Percentiles rank a stretch among this genome's conserved stretches.
Evolutionary conservation across 202 grass and related monocot genomes (phyloP).

Genomic region (Dendrocalamus latiflorus): DNA sequence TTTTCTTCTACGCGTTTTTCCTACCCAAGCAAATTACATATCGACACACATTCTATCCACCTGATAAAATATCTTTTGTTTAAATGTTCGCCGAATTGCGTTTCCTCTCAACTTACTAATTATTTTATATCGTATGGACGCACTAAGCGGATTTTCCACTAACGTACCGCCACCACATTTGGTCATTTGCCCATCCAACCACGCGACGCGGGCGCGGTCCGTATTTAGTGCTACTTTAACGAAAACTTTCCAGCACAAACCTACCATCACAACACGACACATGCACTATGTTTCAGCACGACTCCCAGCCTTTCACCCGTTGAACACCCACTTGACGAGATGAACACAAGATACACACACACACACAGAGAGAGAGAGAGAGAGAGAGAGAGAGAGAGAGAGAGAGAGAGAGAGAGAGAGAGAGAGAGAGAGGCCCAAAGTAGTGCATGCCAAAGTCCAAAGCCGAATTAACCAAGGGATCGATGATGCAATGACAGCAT

Average conservation of each 20-base stretch:
- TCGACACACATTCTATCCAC: neutral
- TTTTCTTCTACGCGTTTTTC: neutral
- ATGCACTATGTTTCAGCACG: neutral
- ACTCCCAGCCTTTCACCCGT: neutral
- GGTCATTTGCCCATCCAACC: neutral
- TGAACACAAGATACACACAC: neutral
- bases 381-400: neutral
- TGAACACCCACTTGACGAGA: neutral
- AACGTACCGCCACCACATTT: neutral
- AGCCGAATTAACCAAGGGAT: neutral
- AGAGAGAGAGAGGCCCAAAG: neutral
- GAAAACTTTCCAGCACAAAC: neutral
- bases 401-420: neutral
- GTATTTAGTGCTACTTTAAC: slow-evolving; percentile 16
- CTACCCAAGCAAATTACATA: neutral
- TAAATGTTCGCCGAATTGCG: too few species aligned
- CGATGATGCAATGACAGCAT: neutral
- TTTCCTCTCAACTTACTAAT: neutral
- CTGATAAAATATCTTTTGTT: neutral
- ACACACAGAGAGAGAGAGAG: neutral
- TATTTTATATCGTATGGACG: neutral
- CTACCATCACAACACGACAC: neutral
- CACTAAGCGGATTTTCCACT: slow-evolving; percentile 15
- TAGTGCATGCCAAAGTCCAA: neutral
- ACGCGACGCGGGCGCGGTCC: neutral